phyloP scores from a whole-genome alignment of 495 filamentous ascomycete genomes.

The Astrocystis sublimbata region DNA sequence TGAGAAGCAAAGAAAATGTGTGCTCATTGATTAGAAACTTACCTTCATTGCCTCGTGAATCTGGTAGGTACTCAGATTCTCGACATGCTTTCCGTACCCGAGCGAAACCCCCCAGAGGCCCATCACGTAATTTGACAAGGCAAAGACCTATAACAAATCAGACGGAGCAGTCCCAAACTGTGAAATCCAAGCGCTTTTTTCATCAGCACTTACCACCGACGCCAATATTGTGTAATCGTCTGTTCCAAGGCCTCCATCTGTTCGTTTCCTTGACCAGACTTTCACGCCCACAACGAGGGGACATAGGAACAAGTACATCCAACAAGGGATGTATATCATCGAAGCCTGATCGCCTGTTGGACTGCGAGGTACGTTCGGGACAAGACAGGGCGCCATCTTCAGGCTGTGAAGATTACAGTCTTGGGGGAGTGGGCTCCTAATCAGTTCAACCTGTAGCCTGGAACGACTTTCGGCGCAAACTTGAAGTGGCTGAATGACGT shows the following conservation, averaged over 20 bases:
- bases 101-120: constrained; percentile 4
- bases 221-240: constrained; percentile 35
- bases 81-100: constrained; percentile 31
- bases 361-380: no score
- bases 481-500: no score
- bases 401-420: neutral
- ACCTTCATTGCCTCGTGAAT: constrained; percentile 32
- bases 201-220: constrained; percentile 26
- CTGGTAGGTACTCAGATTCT: constrained; percentile 18
- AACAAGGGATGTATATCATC: constrained; percentile 15
- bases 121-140: neutral
- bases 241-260: constrained; percentile 26
- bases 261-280: constrained; percentile 29
- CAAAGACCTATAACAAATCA: constrained; percentile 1
- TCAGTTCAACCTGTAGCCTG: no score
- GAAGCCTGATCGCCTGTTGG: neutral
- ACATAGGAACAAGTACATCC: constrained; percentile 30
- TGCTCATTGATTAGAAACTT: neutral
- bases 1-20: neutral
- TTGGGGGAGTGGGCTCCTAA: neutral
- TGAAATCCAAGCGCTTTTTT: neutral
- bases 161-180: neutral
- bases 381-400: no score
- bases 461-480: no score
- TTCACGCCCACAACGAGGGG: constrained; percentile 26